A percentile compares a stretch with the other conserved stretches of the same genome.
Conservation (phyloP, 179 eudicot genomes). For the Drosera spatulata region DNA sequence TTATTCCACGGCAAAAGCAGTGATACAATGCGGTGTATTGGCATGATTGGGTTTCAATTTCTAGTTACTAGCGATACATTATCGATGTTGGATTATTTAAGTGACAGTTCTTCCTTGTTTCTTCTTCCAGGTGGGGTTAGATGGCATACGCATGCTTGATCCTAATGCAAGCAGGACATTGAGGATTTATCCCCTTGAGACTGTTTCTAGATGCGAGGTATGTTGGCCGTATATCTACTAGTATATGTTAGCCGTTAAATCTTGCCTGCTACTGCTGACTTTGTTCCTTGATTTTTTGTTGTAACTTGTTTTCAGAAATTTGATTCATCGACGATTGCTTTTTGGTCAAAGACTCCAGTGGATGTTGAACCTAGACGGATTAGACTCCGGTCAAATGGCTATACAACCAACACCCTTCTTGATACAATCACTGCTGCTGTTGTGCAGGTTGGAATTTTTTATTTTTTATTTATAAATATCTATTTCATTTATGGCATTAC, state of each 20-base stretch:
- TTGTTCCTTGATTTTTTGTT: background rate
- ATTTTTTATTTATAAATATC: background rate
- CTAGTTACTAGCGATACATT: background rate
- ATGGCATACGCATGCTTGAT: slow-evolving; percentile 89
- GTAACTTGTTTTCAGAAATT: slow-evolving; percentile 28
- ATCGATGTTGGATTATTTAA: background rate
- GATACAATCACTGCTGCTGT: slow-evolving; percentile 88
- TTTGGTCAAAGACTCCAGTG: slow-evolving; percentile 85
- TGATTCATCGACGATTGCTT: slow-evolving; percentile 68
- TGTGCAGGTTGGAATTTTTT: slow-evolving; percentile 43
- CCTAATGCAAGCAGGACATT: slow-evolving; percentile 57
- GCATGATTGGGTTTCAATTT: background rate
- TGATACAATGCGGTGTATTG: background rate
- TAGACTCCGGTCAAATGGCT: slow-evolving; percentile 72
- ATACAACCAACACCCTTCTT: slow-evolving; percentile 70
- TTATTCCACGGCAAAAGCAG: too few species aligned
- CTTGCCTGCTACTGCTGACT: background rate
- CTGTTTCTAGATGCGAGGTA: slow-evolving; percentile 71
- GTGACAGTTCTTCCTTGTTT: background rate
- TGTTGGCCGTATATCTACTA: slow-evolving; percentile 7
- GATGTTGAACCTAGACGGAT: slow-evolving; percentile 85
- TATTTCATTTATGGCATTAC: background rate
- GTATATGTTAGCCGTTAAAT: background rate
- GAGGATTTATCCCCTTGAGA: slow-evolving; percentile 81
- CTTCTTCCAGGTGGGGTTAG: slow-evolving; percentile 60